Percentiles rank a stretch among this genome's conserved stretches.
These are phyloP conservation scores for Fusarium continuum DNA, from an alignment of 2,329 filamentous ascomycete genomes.

Conservation along the genomic window DNA sequence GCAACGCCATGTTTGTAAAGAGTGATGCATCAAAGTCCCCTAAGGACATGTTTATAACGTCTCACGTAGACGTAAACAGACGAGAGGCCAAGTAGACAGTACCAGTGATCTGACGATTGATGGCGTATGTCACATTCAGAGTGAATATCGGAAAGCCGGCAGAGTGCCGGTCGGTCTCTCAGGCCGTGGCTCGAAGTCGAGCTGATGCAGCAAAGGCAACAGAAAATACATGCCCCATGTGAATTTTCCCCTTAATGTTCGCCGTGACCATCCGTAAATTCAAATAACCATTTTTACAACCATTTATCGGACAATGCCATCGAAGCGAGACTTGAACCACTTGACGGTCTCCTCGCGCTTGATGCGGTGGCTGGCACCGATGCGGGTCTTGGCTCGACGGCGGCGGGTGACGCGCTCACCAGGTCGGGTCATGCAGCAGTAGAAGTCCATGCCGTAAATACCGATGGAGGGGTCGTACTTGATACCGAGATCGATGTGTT, in stretches of 20 bases:
- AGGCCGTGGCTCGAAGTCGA: conserved; percentile 73
- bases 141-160: conserved; percentile 66
- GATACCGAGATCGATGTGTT: conserved; percentile 99
- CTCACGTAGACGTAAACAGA: conserved; percentile 39
- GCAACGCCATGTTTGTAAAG: background rate
- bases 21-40: conserved; percentile 25
- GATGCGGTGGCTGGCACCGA: conserved; percentile 92
- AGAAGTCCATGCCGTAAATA: conserved; percentile 99
- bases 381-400: conserved; percentile 84
- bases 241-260: conserved; percentile 51
- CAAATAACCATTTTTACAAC: conserved; percentile 39
- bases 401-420: conserved; percentile 98
- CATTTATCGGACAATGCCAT: conserved; percentile 97
- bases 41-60: conserved; percentile 29
- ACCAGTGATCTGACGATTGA: conserved; percentile 37
- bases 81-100: conserved; percentile 37
- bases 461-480: conserved; percentile 99
- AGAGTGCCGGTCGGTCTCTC: conserved; percentile 75
- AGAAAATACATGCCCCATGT: conserved; percentile 53
- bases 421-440: conserved; percentile 99
- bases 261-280: conserved; percentile 54
- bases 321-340: conserved; percentile 93
- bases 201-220: conserved; percentile 60
- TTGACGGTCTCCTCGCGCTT: conserved; percentile 94
- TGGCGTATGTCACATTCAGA: conserved; percentile 52